Base-by-base conservation (phyloP, 345 rosid species). In the Trapa bicornis region DNA sequence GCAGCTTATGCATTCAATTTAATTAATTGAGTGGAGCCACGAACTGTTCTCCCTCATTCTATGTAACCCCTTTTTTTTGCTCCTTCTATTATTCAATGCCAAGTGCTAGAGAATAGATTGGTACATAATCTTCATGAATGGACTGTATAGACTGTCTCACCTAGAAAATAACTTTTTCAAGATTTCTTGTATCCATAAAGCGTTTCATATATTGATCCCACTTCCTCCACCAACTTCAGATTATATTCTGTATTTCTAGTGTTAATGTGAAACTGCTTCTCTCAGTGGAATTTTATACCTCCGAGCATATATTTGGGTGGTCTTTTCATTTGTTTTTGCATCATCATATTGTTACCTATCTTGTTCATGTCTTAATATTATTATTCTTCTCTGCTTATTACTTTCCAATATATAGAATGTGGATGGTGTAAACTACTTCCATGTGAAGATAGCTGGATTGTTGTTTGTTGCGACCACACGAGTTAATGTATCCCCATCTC, bases 401-500 rank as follows among this genome's bases (percentile, higher is more conserved):
- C 13, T 58, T 33, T 10, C 14, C 38, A 11, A 8, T 61, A 38
- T 37, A 14, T 76, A 94, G 97, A 91, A 91, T 74, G 84, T 91
- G 58, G 97, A 89, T 65, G 97, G 99, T 36, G 99, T 94, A 29
- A 94, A 94, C 84, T 94, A 94, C 89, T 94, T 91, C 73, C 97
- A 94, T 65, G 97, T 94, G 76, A 94, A 89, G 74, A 96, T 94
- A 63, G 96, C 86, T 73, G 97, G 99, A 54, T 77, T 94, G 5
- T 75, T 89, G 67, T 94, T 94, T 73, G 99, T 91, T 50, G 97
- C 97, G 11, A 94, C 99, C 65, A 91, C 97, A 6, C 85, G 99
- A 73, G 87, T 89, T 66, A 94, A 94, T 15, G 82, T 84, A 53
- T 89, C 99, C 29, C 97, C 99, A 33, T 89, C 99, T 73, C 90